Conservation (phyloP, 2,329 filamentous ascomycete species). For the Ambrosiella xylebori region DNA sequence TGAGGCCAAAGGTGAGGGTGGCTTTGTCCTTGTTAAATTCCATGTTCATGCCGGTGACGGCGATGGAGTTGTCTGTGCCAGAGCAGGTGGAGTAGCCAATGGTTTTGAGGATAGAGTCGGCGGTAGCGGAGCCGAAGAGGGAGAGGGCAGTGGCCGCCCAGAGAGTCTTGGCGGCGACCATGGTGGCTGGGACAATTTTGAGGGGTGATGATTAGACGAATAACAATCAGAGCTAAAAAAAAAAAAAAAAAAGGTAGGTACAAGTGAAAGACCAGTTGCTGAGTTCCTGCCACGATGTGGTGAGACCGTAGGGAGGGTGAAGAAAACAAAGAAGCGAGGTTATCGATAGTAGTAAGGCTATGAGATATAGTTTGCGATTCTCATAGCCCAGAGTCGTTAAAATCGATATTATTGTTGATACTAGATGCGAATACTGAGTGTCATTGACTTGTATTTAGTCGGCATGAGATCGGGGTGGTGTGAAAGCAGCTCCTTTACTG, state of each 20-base stretch:
- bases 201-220: neutral
- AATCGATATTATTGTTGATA: neutral
- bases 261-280: neutral
- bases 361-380: neutral
- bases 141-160: constrained; percentile 19
- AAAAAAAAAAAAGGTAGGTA: neutral
- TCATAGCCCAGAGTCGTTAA: neutral
- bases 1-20: constrained; percentile 63
- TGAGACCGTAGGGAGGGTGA: too few relatives aligned
- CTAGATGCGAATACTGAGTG: too few relatives aligned
- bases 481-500: too few relatives aligned
- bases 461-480: too few relatives aligned
- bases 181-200: neutral
- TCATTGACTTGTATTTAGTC: too few relatives aligned
- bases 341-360: neutral
- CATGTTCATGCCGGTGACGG: constrained; percentile 58
- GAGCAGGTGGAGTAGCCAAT: constrained; percentile 61
- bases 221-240: neutral
- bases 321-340: too few relatives aligned
- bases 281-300: too few relatives aligned
- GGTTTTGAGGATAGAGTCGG: constrained; percentile 59
- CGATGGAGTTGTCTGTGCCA: constrained; percentile 32
- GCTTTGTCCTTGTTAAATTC: constrained; percentile 60
- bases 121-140: constrained; percentile 34
- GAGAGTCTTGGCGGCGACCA: constrained; percentile 2